Evolutionary conservation across 257 asterid species (phyloP).

Genomic region (Solanum ossicruentum): DNA sequence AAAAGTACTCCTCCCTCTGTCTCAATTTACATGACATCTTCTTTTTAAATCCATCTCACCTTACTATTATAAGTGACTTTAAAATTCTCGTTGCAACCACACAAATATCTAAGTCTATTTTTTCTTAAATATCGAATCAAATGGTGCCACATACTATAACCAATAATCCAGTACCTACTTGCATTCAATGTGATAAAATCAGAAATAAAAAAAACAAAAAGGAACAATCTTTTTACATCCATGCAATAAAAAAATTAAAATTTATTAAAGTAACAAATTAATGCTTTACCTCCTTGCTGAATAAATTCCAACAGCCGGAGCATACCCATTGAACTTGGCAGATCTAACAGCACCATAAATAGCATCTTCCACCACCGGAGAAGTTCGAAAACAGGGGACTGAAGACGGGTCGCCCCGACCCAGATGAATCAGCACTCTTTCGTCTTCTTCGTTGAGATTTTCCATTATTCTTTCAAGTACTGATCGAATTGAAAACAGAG

Average conservation of each 20-base stretch:
- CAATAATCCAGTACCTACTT: no score
- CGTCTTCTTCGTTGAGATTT: constrained; percentile 30
- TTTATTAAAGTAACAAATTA: background rate
- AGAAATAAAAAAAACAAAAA: background rate
- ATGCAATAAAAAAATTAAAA: background rate
- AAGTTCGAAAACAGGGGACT: constrained; percentile 58
- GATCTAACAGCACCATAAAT: constrained; percentile 46
- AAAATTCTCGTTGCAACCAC: no score
- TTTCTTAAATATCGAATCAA: no score
- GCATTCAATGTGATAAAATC: background rate
- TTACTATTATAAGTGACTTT: no score
- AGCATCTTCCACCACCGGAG: constrained; percentile 46
- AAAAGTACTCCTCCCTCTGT: no score
- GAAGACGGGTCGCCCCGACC: constrained; percentile 89
- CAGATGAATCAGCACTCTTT: constrained; percentile 37
- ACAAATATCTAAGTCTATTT: no score
- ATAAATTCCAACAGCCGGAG: constrained; percentile 50
- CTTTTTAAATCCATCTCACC: no score
- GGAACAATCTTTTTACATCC: background rate
- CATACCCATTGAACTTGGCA: constrained; percentile 58
- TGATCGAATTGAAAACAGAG: constrained; percentile 45
- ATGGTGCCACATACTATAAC: no score
- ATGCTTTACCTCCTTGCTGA: constrained; percentile 43
- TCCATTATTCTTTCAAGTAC: constrained; percentile 26
- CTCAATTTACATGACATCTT: no score